phyloP scores from a whole-genome alignment of 1,139 yeast species.

The Zygoascus sp. region DNA sequence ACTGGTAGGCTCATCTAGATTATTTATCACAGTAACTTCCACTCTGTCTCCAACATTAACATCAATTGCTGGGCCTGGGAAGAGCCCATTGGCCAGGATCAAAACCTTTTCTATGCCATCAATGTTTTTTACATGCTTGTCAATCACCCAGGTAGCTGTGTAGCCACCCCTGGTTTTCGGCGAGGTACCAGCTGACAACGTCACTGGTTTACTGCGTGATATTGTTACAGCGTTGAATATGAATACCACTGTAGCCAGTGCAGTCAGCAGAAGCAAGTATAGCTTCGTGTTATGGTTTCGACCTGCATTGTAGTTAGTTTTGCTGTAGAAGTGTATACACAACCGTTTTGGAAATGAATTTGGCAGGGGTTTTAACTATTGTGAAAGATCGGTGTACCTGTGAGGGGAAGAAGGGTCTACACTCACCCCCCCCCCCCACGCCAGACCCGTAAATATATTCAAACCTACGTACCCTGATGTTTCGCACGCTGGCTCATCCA shows the following conservation, averaged over 20 bases:
- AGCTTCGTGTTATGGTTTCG: too few relatives aligned
- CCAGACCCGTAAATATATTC: too few relatives aligned
- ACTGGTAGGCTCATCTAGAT: conserved; percentile 61
- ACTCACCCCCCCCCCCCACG: too few relatives aligned
- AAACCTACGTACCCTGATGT: background rate
- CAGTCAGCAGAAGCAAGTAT: too few relatives aligned
- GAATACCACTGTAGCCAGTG: background rate
- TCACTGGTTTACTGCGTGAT: background rate
- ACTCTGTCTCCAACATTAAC: conserved; percentile 65
- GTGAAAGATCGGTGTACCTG: too few relatives aligned
- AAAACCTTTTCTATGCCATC: conserved; percentile 57
- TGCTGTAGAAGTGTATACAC: too few relatives aligned
- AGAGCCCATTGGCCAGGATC: conserved; percentile 68
- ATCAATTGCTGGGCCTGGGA: conserved; percentile 70
- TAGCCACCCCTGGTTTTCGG: background rate
- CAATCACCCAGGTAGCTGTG: conserved; percentile 7
- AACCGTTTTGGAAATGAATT: too few relatives aligned
- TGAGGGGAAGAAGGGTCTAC: too few relatives aligned
- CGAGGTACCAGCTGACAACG: background rate
- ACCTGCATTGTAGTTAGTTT: too few relatives aligned
- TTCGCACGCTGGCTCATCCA: background rate
- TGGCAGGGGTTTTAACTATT: too few relatives aligned
- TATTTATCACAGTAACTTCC: conserved; percentile 56
- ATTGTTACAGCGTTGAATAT: too few relatives aligned
- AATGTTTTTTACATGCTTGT: background rate